Conservation (phyloP, 2,329 filamentous ascomycete species). For the Cucurbitaria berberidis region DNA sequence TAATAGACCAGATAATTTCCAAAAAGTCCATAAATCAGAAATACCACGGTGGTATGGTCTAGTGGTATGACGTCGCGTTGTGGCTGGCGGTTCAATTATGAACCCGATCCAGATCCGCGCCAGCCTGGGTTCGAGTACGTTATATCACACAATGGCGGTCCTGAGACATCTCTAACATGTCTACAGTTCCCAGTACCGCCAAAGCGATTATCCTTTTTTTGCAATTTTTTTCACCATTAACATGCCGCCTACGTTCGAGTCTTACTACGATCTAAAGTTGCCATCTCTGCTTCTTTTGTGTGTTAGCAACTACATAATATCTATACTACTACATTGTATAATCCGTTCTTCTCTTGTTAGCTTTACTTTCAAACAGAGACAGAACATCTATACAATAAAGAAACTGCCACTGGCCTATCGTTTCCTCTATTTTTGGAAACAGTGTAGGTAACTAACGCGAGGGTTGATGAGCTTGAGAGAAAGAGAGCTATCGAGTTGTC, state of each 20-base stretch:
- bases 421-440: no score
- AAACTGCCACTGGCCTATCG: no score
- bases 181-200: conserved; percentile 44
- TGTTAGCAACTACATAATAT: no score
- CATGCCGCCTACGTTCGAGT: background rate
- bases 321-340: no score
- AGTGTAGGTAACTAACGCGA: no score
- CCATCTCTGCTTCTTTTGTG: background rate
- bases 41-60: conserved; percentile 35
- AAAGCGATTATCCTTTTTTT: conserved; percentile 31
- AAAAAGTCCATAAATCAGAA: background rate
- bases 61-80: conserved; percentile 51
- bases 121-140: conserved; percentile 48
- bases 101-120: conserved; percentile 42
- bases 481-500: no score
- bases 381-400: no score
- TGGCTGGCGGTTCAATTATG: conserved; percentile 37
- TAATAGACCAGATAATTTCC: background rate
- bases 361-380: no score
- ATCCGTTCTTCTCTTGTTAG: no score
- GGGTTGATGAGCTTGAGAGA: no score
- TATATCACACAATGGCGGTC: conserved; percentile 20
- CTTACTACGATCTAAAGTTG: background rate
- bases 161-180: conserved; percentile 30
- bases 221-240: background rate